Evolutionary conservation across 257 asterid species (phyloP).

Genomic region (Capsicum chinense): DNA sequence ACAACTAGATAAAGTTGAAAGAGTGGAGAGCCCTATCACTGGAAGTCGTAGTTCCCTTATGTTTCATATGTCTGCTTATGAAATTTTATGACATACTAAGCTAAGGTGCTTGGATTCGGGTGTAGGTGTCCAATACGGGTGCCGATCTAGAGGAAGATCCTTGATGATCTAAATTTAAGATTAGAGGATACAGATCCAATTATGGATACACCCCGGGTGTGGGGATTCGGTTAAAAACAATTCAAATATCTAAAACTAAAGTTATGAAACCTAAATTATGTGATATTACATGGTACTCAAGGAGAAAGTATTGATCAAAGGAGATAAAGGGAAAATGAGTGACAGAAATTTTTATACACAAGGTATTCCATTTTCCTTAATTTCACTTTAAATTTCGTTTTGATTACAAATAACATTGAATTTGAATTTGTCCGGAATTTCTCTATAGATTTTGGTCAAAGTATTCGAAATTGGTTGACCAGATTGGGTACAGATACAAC

Average conservation of each 20-base stretch:
- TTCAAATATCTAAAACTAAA: neutral
- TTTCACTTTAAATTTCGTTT: neutral
- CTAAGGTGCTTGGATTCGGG: neutral
- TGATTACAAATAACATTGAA: neutral
- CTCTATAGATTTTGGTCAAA: neutral
- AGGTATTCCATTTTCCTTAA: neutral
- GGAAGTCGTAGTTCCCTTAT: neutral
- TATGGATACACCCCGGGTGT: neutral
- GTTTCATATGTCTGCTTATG: neutral
- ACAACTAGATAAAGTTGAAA: neutral
- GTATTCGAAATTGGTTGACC: neutral
- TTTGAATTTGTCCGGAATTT: neutral
- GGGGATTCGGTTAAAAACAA: neutral
- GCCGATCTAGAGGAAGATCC: neutral
- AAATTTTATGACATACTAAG: neutral
- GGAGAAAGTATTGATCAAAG: neutral
- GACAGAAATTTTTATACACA: neutral
- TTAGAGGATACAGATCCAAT: neutral
- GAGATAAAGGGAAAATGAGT: neutral
- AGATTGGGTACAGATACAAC: neutral
- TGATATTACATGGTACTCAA: neutral
- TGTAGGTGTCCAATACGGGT: too few species aligned
- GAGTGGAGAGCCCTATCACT: neutral
- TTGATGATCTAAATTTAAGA: neutral
- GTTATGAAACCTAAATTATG: neutral